Evolutionary conservation across 495 filamentous ascomycete genomes (phyloP).

Genomic region (Ramalina intermedia): DNA sequence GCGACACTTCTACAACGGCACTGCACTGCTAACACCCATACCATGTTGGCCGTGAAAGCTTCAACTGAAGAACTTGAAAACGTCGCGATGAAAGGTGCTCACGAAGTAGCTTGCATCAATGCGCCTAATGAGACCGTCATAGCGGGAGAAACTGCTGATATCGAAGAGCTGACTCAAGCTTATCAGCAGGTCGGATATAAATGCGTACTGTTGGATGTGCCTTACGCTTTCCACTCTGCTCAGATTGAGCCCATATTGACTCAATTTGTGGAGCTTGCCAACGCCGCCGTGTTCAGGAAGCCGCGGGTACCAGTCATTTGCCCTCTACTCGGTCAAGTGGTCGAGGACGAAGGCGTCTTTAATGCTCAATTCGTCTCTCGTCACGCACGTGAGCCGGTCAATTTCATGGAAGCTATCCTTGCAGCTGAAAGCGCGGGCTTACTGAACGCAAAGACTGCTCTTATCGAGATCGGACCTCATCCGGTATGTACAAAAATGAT

Average conservation of each 20-base stretch:
- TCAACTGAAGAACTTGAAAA: constrained; percentile 20
- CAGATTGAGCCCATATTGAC: constrained; percentile 67
- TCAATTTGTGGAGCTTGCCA: constrained; percentile 43
- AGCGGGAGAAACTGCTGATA: constrained; percentile 2
- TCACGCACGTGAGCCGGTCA: constrained; percentile 12
- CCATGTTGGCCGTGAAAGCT: constrained; percentile 30
- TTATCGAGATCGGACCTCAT: constrained; percentile 15
- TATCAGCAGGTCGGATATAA: constrained; percentile 34
- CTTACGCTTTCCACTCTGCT: constrained; percentile 68
- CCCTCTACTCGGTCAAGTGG: constrained; percentile 45
- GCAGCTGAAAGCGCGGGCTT: neutral
- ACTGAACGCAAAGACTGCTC: constrained; percentile 8
- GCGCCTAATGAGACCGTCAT: constrained; percentile 18
- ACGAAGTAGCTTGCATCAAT: constrained; percentile 24
- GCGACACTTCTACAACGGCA: constrained; percentile 50
- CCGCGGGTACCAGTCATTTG: constrained; percentile 55
- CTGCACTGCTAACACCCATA: constrained; percentile 47
- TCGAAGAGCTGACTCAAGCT: constrained; percentile 35
- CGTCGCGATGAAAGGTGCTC: constrained; percentile 16
- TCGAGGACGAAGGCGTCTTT: constrained; percentile 19
- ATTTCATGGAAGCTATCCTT: constrained; percentile 11
- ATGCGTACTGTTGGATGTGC: constrained; percentile 42
- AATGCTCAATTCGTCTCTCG: constrained; percentile 9
- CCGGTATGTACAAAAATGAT: constrained; percentile 14
- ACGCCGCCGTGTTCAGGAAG: constrained; percentile 39